phyloP scores from a whole-genome alignment of 2,329 filamentous ascomycete species.

The Colletotrichum caudatum region DNA sequence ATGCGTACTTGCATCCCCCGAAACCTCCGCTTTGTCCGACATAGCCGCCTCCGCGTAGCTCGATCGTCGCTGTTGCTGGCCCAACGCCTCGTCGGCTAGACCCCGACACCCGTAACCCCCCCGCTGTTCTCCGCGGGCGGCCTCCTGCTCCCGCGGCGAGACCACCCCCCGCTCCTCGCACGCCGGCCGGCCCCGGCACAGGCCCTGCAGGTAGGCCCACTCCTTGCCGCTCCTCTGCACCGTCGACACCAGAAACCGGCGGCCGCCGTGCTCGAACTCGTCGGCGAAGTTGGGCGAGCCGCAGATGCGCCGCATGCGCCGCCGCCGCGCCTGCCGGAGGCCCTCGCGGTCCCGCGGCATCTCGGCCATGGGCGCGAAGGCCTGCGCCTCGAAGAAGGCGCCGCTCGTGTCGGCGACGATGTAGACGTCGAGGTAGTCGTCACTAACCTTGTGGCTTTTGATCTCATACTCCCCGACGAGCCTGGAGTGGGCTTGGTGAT shows the following conservation, averaged over 20 bases:
- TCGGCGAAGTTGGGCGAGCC: slow-evolving; percentile 18
- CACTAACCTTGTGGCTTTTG: neutral
- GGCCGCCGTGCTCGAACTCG: slow-evolving; percentile 19
- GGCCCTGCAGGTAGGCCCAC: slow-evolving; percentile 9
- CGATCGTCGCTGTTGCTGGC: neutral
- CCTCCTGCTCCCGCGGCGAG: neutral
- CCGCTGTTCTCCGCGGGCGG: too few species aligned
- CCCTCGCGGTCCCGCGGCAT: slow-evolving; percentile 13
- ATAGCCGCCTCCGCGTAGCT: neutral
- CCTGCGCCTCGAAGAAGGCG: slow-evolving; percentile 11
- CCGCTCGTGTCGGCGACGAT: slow-evolving; percentile 6
- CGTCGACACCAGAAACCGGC: slow-evolving; percentile 11
- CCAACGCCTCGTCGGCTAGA: neutral
- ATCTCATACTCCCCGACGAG: slow-evolving; percentile 3
- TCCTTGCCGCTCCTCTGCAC: slow-evolving; percentile 15
- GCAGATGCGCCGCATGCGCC: slow-evolving; percentile 16
- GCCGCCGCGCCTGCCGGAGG: slow-evolving; percentile 10
- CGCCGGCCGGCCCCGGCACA: neutral
- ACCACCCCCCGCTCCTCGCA: neutral
- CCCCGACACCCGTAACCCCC: neutral
- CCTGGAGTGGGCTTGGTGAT: too few species aligned
- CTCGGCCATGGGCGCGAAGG: neutral
- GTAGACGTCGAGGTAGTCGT: slow-evolving; percentile 18
- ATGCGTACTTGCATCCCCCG: neutral
- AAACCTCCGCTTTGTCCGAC: neutral